phyloP scores from a whole-genome alignment of 208 protist species.

The Acanthamoeba castellanii region DNA sequence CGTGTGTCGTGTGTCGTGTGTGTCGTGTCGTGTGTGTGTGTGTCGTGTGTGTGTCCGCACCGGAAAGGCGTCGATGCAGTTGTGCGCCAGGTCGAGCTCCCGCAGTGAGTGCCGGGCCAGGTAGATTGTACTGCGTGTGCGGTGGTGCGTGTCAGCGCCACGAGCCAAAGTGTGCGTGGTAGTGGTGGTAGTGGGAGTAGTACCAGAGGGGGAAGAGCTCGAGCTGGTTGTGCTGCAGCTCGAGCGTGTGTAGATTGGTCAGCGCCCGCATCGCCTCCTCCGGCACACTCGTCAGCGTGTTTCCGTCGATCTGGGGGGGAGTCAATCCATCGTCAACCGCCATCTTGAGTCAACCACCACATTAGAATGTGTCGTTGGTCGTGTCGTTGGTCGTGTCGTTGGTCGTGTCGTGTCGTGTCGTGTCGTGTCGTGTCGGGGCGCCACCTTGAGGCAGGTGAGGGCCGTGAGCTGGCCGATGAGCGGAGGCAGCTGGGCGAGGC shows the following conservation, averaged over 20 bases:
- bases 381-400: no score
- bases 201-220: slow-evolving; percentile 57
- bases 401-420: no score
- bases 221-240: slow-evolving; percentile 66
- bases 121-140: neutral
- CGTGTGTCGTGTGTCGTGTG: no score
- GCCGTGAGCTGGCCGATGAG: neutral
- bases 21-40: neutral
- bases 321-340: neutral
- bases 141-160: no score
- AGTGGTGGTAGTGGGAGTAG: no score
- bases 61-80: slow-evolving; percentile 65
- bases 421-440: neutral
- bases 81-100: slow-evolving; percentile 48
- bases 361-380: neutral
- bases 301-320: neutral
- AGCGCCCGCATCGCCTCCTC: neutral
- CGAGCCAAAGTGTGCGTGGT: neutral
- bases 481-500: neutral
- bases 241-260: slow-evolving; percentile 38
- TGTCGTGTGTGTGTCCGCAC: neutral
- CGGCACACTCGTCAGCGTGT: slow-evolving; percentile 1
- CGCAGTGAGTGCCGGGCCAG: slow-evolving; percentile 3
- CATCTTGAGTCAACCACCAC: neutral
- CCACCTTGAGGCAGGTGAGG: slow-evolving; percentile 43